Conservation (phyloP, 2,329 filamentous ascomycete genomes). For the Scleromitrula shiraiana region DNA sequence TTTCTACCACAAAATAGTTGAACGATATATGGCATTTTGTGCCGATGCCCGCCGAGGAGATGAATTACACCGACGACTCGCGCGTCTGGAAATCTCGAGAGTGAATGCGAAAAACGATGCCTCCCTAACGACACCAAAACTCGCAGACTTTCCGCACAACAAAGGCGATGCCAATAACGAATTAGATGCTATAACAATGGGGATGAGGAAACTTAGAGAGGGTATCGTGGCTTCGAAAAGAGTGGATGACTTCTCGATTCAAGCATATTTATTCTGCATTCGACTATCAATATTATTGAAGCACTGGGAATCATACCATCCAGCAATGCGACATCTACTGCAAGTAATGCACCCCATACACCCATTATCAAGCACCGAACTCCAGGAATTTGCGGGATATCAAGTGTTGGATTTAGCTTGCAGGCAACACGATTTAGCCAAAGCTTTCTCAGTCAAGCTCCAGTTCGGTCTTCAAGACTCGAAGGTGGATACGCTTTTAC, state of each 20-base stretch:
- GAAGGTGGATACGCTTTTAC: conserved; percentile 61
- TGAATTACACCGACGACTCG: conserved; percentile 67
- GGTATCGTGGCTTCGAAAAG: conserved; percentile 74
- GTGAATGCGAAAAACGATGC: conserved; percentile 18
- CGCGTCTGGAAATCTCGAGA: conserved; percentile 38
- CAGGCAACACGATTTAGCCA: conserved; percentile 64
- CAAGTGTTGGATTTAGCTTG: conserved; percentile 84
- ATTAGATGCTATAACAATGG: conserved; percentile 53
- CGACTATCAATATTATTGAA: conserved; percentile 72
- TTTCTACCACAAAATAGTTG: conserved; percentile 81
- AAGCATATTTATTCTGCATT: conserved; percentile 87
- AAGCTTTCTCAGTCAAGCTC: conserved; percentile 61
- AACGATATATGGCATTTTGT: conserved; percentile 86
- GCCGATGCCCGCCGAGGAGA: conserved; percentile 63
- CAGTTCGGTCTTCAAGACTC: conserved; percentile 54
- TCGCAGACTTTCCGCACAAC: conserved; percentile 8
- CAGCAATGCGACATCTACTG: conserved; percentile 74
- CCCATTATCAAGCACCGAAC: conserved; percentile 62
- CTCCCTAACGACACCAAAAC: conserved; percentile 15
- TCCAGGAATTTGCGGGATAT: conserved; percentile 73
- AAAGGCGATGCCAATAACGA: conserved; percentile 10
- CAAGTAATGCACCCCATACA: conserved; percentile 59
- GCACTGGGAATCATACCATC: conserved; percentile 83
- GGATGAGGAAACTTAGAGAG: conserved; percentile 87
- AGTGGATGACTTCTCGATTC: conserved; percentile 72